Evolutionary conservation across 495 filamentous ascomycete species (phyloP).

Genomic region (Podospora conica): DNA sequence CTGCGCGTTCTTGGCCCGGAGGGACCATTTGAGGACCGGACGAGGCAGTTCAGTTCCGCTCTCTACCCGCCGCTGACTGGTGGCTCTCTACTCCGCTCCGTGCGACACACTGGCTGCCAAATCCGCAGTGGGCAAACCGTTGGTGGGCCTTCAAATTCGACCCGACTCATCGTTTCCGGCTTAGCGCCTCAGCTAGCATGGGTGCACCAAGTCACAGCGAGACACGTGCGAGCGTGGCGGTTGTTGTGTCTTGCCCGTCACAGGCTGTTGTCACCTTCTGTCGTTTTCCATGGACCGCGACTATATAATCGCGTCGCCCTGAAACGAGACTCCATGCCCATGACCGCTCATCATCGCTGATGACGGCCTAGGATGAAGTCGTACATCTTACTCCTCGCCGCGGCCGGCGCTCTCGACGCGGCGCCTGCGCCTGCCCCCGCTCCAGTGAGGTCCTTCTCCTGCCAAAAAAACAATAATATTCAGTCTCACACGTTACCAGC

Average conservation of each 20-base stretch:
- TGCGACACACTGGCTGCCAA: too few relatives aligned
- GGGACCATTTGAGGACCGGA: too few relatives aligned
- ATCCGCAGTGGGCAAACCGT: too few relatives aligned
- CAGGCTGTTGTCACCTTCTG: background rate
- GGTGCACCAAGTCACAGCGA: constrained; percentile 1
- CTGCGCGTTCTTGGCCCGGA: too few relatives aligned
- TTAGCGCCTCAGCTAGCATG: too few relatives aligned
- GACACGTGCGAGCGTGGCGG: constrained; percentile 1
- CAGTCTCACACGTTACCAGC: constrained; percentile 22
- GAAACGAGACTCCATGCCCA: background rate
- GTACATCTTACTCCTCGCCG: background rate
- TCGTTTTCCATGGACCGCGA: background rate
- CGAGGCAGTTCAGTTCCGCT: too few relatives aligned
- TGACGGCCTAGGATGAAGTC: background rate
- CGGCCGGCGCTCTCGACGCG: background rate
- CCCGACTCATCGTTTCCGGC: too few relatives aligned
- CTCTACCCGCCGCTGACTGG: too few relatives aligned
- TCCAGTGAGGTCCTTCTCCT: background rate
- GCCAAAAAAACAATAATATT: background rate
- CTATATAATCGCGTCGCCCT: background rate
- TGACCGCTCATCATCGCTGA: background rate
- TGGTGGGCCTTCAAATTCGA: too few relatives aligned
- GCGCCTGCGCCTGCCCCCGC: background rate
- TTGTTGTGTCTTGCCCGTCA: background rate
- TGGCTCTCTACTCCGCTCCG: too few relatives aligned